Conservation (phyloP, 495 filamentous ascomycete genomes). For the Penicillium lividum region DNA sequence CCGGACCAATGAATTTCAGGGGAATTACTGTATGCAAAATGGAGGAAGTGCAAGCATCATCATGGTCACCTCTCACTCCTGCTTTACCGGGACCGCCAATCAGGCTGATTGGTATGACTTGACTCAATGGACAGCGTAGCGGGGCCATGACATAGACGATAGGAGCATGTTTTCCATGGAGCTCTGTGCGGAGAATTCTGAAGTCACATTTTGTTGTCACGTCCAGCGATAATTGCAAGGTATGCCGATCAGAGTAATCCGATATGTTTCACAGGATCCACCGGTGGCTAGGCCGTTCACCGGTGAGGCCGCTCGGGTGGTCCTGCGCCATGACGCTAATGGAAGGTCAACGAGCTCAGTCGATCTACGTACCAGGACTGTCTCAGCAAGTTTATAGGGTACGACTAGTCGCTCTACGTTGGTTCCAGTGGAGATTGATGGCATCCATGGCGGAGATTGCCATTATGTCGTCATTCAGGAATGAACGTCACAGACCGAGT, state of each 20-base stretch:
- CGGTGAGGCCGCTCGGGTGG: neutral
- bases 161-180: neutral
- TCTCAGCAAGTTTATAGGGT: neutral
- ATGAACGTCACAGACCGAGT: constrained; percentile 6
- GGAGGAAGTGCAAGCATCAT: neutral
- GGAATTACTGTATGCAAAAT: neutral
- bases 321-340: neutral
- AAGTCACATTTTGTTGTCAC: neutral
- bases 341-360: neutral
- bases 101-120: neutral
- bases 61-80: neutral
- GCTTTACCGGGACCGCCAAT: neutral
- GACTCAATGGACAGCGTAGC: neutral
- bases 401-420: neutral
- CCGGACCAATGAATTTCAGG: neutral
- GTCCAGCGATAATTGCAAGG: neutral
- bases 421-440: constrained; percentile 11
- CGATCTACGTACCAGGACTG: neutral
- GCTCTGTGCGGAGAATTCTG: neutral
- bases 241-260: neutral
- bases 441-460: constrained; percentile 7
- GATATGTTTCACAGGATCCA: neutral
- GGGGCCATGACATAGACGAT: neutral
- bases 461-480: constrained; percentile 10
- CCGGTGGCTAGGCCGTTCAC: neutral